phyloP scores from a whole-genome alignment of 2,329 filamentous ascomycete species.

The Arachnomyces sp. region DNA sequence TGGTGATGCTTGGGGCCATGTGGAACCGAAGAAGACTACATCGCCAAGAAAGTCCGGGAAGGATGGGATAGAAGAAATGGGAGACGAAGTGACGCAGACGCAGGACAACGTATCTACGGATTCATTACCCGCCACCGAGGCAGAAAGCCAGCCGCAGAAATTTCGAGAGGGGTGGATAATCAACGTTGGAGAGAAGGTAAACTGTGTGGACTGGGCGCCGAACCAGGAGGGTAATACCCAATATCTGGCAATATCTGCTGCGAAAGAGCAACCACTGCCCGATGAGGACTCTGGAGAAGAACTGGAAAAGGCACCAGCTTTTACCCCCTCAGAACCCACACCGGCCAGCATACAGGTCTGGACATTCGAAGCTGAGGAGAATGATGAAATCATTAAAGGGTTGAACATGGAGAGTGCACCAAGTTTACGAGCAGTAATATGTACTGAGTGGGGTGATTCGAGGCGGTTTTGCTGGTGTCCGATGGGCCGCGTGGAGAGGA shows the following conservation, averaged over 20 bases:
- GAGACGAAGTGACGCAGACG: conserved; percentile 9
- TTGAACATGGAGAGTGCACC: conserved; percentile 40
- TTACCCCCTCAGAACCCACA: conserved; percentile 41
- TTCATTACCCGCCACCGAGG: too few relatives aligned
- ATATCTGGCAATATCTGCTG: conserved; percentile 47
- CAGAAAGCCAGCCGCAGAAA: conserved; percentile 11
- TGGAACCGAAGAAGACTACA: conserved; percentile 7
- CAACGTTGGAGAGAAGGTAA: conserved; percentile 47
- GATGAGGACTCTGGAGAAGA: conserved; percentile 20
- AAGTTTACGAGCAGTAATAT: conserved; percentile 43
- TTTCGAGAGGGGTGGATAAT: conserved; percentile 45
- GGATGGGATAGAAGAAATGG: conserved; percentile 1
- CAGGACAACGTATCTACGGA: too few relatives aligned
- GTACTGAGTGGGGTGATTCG: conserved; percentile 49
- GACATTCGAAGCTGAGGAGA: conserved; percentile 40
- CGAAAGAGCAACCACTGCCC: conserved; percentile 29
- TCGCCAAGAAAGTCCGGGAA: conserved; percentile 9
- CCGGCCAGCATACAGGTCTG: conserved; percentile 51
- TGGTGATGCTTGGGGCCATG: conserved; percentile 34
- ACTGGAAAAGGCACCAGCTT: conserved; percentile 38
- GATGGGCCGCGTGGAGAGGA: conserved; percentile 29
- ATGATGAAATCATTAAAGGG: conserved; percentile 23
- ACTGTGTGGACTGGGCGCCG: conserved; percentile 43
- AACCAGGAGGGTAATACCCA: conserved; percentile 40
- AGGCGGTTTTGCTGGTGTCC: conserved; percentile 51